Base-by-base conservation (phyloP, 2,329 filamentous ascomycete genomes). In the Botryotinia convoluta region DNA sequence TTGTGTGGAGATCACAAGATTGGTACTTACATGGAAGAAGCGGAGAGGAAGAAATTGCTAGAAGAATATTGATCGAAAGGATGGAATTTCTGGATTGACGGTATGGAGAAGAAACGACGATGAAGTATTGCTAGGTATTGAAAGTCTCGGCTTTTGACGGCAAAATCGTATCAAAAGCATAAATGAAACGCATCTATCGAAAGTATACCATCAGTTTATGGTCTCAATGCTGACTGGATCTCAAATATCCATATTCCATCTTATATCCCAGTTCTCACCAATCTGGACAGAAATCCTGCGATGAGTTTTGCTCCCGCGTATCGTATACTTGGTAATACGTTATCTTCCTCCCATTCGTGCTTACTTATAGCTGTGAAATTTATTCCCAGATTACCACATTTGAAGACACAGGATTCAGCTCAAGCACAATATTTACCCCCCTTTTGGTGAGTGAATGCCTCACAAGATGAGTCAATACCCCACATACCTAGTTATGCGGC, bases 21-120 rank as follows among this genome's bases (percentile, higher is more conserved):
- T 10, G 45, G 0, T 26, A 48, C 3, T 48, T 4, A 4, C 20
- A 48, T 48, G 0, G 0, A 26, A 26, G 20, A 48, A 4, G 4
- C 8, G 9, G 8, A 48, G 20, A 48, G 45, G 8, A 10, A 26
- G 0, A 0, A 48, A 48, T 1, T 0, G 3, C 20, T 10, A 26
- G 4, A 22, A 48, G 8, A 9, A 26, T 26, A 1, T 9, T 48
- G 45, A 48, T 48, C 45, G 1, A 9, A 48, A 1, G 20, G 9
- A 1, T 48, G 22, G 9, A 6, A 22, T 48, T 0, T 4, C 22
- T 26, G 22, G 22, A 22, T 26, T 48, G 20, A 26, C 9, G 1
- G 5, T 12, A 48, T 2, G 5, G 9, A 51, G 10, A 14, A 26
- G 10, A 51, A 51, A 6, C 22, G 22, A 51, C 10, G 10, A 10